Evolutionary conservation across 495 filamentous ascomycete genomes (phyloP).

Genomic region (Penicillium crystallinum): DNA sequence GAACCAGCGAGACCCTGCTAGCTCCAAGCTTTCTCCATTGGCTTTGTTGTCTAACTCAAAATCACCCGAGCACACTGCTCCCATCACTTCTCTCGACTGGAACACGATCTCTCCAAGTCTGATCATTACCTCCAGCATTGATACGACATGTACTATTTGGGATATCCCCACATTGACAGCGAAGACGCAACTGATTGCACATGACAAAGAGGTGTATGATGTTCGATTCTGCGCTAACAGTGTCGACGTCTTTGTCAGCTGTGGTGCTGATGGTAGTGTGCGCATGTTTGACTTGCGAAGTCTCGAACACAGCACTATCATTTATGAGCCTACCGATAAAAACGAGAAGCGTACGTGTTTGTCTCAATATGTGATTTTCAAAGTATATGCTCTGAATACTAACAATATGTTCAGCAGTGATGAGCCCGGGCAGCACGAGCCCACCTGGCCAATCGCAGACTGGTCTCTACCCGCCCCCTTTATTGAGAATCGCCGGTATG

Average conservation of each 20-base stretch:
- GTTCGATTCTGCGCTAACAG: constrained; percentile 96
- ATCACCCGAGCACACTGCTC: constrained; percentile 94
- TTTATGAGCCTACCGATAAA: constrained; percentile 93
- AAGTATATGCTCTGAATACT: neutral
- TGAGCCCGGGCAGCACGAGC: constrained; percentile 52
- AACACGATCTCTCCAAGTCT: constrained; percentile 92
- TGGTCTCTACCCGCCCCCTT: constrained; percentile 72
- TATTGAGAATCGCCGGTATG: constrained; percentile 74
- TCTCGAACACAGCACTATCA: constrained; percentile 97
- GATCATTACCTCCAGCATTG: constrained; percentile 98
- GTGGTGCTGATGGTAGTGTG: constrained; percentile 95
- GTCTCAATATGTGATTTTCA: neutral
- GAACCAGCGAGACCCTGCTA: constrained; percentile 57
- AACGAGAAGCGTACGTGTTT: constrained; percentile 65
- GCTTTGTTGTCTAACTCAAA: constrained; percentile 96
- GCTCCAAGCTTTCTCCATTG: constrained; percentile 86
- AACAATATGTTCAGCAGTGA: constrained; percentile 19
- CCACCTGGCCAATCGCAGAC: constrained; percentile 69
- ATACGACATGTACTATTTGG: constrained; percentile 99
- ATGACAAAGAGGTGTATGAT: constrained; percentile 98
- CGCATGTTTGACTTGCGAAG: constrained; percentile 98
- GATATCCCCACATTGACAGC: constrained; percentile 97
- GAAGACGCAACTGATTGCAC: constrained; percentile 96
- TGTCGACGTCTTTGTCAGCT: constrained; percentile 95
- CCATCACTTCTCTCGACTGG: constrained; percentile 95